These are phyloP conservation scores for Sphagnum magellanicum DNA, from an alignment of 228 moss, liverwort and hornwort species.

Conservation along the genomic window DNA sequence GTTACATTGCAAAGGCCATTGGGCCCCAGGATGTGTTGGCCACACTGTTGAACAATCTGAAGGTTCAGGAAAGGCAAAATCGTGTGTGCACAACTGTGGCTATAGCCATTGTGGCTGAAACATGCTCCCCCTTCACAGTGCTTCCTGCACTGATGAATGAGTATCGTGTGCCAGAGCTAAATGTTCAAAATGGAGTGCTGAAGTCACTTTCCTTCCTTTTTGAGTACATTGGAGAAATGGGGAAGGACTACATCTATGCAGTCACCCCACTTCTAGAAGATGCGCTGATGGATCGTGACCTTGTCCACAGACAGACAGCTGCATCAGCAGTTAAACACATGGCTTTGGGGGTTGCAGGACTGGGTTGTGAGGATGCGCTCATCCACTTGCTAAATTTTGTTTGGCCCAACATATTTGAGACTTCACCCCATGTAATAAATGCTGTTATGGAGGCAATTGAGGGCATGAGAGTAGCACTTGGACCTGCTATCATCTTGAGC, in stretches of 20 bases:
- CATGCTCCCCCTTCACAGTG: conserved; percentile 65
- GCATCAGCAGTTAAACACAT: conserved; percentile 69
- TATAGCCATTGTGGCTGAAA: conserved; percentile 66
- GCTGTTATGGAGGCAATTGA: conserved; percentile 70
- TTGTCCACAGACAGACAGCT: conserved; percentile 62
- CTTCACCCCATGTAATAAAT: conserved; percentile 65
- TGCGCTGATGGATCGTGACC: conserved; percentile 64
- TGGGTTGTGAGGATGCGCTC: conserved; percentile 61
- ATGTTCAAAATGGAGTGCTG: conserved; percentile 62
- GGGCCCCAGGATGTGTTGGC: conserved; percentile 68
- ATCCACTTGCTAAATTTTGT: conserved; percentile 61
- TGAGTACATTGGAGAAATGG: conserved; percentile 73
- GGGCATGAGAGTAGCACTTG: conserved; percentile 65
- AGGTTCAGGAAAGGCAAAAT: conserved; percentile 70
- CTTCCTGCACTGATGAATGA: conserved; percentile 66
- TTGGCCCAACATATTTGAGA: conserved; percentile 72
- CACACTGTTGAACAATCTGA: conserved; percentile 53
- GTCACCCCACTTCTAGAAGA: conserved; percentile 65
- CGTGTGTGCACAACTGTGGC: conserved; percentile 69
- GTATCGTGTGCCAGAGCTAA: conserved; percentile 60
- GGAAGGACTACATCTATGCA: conserved; percentile 68
- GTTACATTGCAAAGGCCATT: conserved; percentile 67
- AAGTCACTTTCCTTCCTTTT: conserved; percentile 68
- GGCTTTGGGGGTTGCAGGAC: conserved; percentile 60
- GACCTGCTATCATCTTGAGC: conserved; percentile 50